Conservation (phyloP, 1,139 yeast genomes). For the Hyphopichia wangnamkhiaoensis region DNA sequence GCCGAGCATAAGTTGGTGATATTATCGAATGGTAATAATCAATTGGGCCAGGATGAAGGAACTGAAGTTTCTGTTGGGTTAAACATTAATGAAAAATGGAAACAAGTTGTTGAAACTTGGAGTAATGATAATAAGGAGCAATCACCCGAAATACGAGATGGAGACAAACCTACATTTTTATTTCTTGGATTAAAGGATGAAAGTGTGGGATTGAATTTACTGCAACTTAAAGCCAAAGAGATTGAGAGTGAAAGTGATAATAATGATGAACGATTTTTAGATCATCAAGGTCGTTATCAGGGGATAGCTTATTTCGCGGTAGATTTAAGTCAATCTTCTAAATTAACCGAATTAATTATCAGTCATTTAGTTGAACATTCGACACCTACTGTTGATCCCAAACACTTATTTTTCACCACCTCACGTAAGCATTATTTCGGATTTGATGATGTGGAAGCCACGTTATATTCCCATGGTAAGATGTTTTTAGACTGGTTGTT, state of each 20-base stretch:
- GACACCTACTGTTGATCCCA: conserved; percentile 6
- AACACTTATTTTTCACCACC: conserved; percentile 26
- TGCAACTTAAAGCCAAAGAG: conserved; percentile 29
- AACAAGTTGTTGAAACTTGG: conserved; percentile 24
- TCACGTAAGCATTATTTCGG: conserved; percentile 39
- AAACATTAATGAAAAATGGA: conserved; percentile 23
- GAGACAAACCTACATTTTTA: conserved; percentile 46
- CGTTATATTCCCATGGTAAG: conserved; percentile 75
- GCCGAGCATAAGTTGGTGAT: conserved; percentile 31
- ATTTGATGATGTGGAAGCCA: conserved; percentile 52
- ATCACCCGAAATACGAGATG: conserved; percentile 31
- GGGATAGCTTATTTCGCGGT: conserved; percentile 82
- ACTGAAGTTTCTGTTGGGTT: conserved; percentile 11
- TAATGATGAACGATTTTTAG: conserved; percentile 34
- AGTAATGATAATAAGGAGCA: conserved; percentile 35
- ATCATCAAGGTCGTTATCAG: conserved; percentile 50
- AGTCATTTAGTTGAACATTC: conserved; percentile 12
- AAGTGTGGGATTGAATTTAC: conserved; percentile 39
- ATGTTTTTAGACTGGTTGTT: conserved; percentile 86
- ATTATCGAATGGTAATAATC: conserved; percentile 37
- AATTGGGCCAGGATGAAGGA: conserved; percentile 16
- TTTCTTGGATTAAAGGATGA: conserved; percentile 72
- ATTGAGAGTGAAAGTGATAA: conserved; percentile 7
- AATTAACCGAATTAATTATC: conserved; percentile 23
- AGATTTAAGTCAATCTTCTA: conserved; percentile 50